phyloP scores from a whole-genome alignment of 1,139 yeast genomes.

The Geotrichum phurueaensis region DNA sequence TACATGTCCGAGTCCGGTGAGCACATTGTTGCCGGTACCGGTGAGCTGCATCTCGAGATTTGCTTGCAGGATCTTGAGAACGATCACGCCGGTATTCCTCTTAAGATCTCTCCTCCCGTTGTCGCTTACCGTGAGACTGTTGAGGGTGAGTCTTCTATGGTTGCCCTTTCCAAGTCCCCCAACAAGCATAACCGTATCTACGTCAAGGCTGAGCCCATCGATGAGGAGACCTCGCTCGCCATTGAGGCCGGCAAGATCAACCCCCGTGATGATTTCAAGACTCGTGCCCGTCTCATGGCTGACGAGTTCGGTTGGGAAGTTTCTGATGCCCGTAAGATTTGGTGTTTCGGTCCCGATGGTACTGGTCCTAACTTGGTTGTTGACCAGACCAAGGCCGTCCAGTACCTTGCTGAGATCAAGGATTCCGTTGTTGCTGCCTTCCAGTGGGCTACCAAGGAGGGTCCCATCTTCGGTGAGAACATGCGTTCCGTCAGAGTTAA shows the following conservation, averaged over 20 bases:
- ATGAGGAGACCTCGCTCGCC: conserved; percentile 87
- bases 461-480: conserved; percentile 96
- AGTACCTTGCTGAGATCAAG: conserved; percentile 98
- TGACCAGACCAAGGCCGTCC: conserved; percentile 99
- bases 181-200: conserved; percentile 99
- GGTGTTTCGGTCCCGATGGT: conserved; percentile 99
- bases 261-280: conserved; percentile 98
- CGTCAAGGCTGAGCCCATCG: conserved; percentile 94
- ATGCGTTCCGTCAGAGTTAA: conserved; percentile 95
- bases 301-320: conserved; percentile 99
- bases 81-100: conserved; percentile 99
- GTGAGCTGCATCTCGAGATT: conserved; percentile 99
- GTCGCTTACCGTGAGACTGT: conserved; percentile 99
- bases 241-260: conserved; percentile 87
- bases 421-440: conserved; percentile 99
- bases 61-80: conserved; percentile 93
- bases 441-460: conserved; percentile 99
- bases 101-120: conserved; percentile 95
- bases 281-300: conserved; percentile 98
- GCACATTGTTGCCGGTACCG: conserved; percentile 99
- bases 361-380: conserved; percentile 97
- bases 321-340: conserved; percentile 99
- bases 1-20: conserved; percentile 92
- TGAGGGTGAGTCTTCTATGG: conserved; percentile 85
- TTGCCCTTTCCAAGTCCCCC: conserved; percentile 97